A percentile compares a stretch with the other conserved stretches of the same genome.
These are phyloP conservation scores for Hydnomerulius pinastri DNA, from an alignment of 768 basidiomycete species.

Conservation along the genomic window DNA sequence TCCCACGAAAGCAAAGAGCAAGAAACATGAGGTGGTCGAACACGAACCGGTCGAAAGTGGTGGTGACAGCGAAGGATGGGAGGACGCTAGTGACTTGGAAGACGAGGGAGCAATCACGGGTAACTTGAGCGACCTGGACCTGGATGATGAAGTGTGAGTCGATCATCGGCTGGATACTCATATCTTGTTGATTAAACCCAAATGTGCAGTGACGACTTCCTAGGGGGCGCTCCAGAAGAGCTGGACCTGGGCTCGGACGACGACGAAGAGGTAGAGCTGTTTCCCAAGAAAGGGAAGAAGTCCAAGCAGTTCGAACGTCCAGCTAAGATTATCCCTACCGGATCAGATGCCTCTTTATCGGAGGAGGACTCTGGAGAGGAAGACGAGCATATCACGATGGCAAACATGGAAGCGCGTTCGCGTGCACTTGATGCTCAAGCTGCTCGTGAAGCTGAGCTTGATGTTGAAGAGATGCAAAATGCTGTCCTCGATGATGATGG, in stretches of 20 bases:
- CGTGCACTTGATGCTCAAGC: slow-evolving; percentile 72
- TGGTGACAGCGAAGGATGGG: slow-evolving; percentile 17
- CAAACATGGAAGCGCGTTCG: slow-evolving; percentile 82
- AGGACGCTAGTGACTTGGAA: slow-evolving; percentile 46
- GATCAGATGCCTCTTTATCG: slow-evolving; percentile 50
- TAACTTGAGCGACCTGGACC: slow-evolving; percentile 52
- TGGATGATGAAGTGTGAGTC: slow-evolving; percentile 49
- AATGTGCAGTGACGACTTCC: slow-evolving; percentile 47
- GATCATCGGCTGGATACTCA: slow-evolving; percentile 13
- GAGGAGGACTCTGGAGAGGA: slow-evolving; percentile 47
- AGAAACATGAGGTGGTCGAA: slow-evolving; percentile 31
- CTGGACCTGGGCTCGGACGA: slow-evolving; percentile 67
- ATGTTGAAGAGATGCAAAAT: slow-evolving; percentile 62
- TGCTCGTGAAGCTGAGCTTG: slow-evolving; percentile 67
- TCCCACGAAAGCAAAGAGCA: slow-evolving; percentile 46
- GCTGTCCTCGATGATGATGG: slow-evolving; percentile 52
- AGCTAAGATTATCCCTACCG: slow-evolving; percentile 50
- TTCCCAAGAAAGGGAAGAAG: slow-evolving; percentile 44
- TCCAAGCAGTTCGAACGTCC: slow-evolving; percentile 55
- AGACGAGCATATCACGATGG: slow-evolving; percentile 64
- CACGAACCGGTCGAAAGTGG: slow-evolving; percentile 41
- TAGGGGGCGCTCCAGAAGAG: slow-evolving; percentile 54
- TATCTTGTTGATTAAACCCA: neutral
- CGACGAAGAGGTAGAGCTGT: slow-evolving; percentile 44
- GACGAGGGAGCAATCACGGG: slow-evolving; percentile 37